phyloP scores from a whole-genome alignment of 257 asterid species.

The Marsdenia floribunda region DNA sequence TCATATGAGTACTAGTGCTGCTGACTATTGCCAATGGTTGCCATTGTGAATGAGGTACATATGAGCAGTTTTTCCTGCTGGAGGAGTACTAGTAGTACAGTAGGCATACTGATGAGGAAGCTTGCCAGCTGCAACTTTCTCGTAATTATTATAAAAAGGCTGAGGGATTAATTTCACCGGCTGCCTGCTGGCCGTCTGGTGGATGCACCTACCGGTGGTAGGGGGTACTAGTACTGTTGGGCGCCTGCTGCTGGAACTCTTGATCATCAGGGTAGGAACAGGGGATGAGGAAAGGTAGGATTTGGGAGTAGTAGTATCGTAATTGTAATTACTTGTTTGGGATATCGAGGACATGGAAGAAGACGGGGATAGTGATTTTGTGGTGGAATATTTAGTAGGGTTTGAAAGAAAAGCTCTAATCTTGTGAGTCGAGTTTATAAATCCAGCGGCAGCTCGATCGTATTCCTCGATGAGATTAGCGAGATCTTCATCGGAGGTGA shows the following conservation, averaged over 20 bases:
- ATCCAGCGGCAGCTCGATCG: slow-evolving; percentile 34
- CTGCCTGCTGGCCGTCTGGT: slow-evolving; percentile 32
- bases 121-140: slow-evolving; percentile 30
- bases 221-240: slow-evolving; percentile 13
- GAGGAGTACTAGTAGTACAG: slow-evolving; percentile 9
- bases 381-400: slow-evolving; percentile 21
- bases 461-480: slow-evolving; percentile 73
- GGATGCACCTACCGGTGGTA: slow-evolving; percentile 21
- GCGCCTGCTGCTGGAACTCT: slow-evolving; percentile 17
- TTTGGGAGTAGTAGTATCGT: too few species aligned
- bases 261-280: too few species aligned
- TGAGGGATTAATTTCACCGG: slow-evolving; percentile 33
- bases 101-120: slow-evolving; percentile 33
- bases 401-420: slow-evolving; percentile 65
- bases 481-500: slow-evolving; percentile 77
- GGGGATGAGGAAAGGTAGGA: slow-evolving; percentile 23
- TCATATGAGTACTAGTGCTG: too few species aligned
- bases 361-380: slow-evolving; percentile 29
- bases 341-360: slow-evolving; percentile 34
- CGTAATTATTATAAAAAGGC: slow-evolving; percentile 6
- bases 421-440: slow-evolving; percentile 38
- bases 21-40: slow-evolving; percentile 49
- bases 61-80: slow-evolving; percentile 32
- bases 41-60: slow-evolving; percentile 46
- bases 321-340: too few species aligned